Conservation (phyloP, 78 protist genomes). For the Dictyostelium firmibasis region DNA sequence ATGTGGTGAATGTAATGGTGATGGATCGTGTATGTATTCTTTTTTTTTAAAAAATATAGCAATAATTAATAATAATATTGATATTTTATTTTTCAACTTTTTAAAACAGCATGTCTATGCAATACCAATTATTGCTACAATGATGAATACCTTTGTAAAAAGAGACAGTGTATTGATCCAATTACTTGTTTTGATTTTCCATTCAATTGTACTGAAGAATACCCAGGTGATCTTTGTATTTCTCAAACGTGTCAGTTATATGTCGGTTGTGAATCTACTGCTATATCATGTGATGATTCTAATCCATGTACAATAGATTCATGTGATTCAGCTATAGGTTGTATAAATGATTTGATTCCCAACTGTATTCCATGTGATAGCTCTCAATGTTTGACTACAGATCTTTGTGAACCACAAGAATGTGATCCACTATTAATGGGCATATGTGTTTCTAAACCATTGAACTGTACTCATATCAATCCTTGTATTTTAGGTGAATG, state of each 20-base stretch:
- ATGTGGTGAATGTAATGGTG: not conserved
- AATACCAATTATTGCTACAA: too few relatives aligned
- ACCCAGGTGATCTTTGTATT: not conserved
- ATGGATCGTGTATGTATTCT: not conserved
- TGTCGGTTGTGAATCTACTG: not conserved
- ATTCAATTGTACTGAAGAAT: not conserved
- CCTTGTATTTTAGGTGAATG: not conserved
- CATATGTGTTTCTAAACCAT: not conserved
- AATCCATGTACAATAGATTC: not conserved
- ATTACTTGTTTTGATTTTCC: not conserved
- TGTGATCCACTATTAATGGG: not conserved
- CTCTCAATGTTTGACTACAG: not conserved
- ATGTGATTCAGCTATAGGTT: not conserved
- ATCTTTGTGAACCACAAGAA: not conserved
- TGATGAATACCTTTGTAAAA: not conserved
- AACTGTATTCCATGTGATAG: not conserved
- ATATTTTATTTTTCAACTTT: too few relatives aligned
- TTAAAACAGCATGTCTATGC: not conserved
- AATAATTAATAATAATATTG: too few relatives aligned
- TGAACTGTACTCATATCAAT: not conserved
- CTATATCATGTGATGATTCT: not conserved
- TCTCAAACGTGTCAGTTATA: not conserved
- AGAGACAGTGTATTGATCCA: not conserved
- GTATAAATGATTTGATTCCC: not conserved
- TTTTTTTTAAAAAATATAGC: too few relatives aligned